Evolutionary conservation across 805 yeast species (phyloP).

Genomic region (Wickerhamiella occidentalis): DNA sequence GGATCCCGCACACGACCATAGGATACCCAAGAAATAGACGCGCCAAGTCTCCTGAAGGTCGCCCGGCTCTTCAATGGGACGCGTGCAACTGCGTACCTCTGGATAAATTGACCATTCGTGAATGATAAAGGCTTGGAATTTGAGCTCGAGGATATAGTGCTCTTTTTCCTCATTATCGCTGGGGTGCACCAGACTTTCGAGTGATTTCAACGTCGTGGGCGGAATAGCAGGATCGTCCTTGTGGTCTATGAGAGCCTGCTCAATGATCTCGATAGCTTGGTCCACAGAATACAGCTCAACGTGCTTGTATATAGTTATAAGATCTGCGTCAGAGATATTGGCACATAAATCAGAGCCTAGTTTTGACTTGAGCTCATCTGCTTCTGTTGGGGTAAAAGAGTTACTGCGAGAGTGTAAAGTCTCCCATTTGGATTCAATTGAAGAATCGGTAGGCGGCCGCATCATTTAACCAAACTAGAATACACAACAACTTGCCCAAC

Average conservation of each 20-base stretch:
- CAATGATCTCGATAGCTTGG: conserved; percentile 34
- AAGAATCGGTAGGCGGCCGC: neutral
- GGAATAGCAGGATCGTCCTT: conserved; percentile 40
- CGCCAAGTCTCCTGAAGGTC: conserved; percentile 40
- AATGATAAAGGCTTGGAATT: conserved; percentile 35
- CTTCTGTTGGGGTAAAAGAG: neutral
- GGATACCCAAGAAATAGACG: conserved; percentile 39
- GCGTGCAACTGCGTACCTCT: conserved; percentile 46
- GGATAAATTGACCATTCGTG: conserved; percentile 43
- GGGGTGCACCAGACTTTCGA: conserved; percentile 24
- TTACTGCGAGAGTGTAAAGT: neutral
- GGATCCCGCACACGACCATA: conserved; percentile 45
- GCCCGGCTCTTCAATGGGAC: conserved; percentile 39
- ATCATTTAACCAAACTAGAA: too few relatives aligned
- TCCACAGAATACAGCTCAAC: conserved; percentile 24
- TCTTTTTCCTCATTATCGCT: conserved; percentile 16
- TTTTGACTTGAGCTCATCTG: neutral
- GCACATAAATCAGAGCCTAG: neutral
- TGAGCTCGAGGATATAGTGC: conserved; percentile 15
- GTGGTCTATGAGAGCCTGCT: conserved; percentile 33
- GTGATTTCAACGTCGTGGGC: conserved; percentile 28
- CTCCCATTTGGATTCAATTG: neutral
- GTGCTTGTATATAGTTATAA: conserved; percentile 15
- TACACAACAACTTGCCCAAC: too few relatives aligned
- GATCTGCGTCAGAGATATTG: conserved; percentile 11